Evolutionary conservation across 2,329 filamentous ascomycete species (phyloP), one percentile per base, ranked within the genome.

Genomic region (Orbilia oligospora): DNA sequence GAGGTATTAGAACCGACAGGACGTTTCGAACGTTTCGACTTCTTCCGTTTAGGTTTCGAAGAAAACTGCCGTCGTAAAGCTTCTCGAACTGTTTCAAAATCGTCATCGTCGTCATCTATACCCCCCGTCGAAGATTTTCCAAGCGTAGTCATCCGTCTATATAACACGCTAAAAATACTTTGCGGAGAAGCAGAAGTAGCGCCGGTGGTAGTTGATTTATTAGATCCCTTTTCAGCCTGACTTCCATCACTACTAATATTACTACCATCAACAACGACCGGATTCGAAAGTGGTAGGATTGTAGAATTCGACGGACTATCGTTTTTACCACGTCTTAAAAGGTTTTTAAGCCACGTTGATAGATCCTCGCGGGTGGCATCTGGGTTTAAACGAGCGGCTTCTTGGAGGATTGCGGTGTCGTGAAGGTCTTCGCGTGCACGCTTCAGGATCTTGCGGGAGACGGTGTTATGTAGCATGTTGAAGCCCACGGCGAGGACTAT

Each of bases 401-500:
- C 73, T 56, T 77, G 58, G 51, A 77, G 67, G 49, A 77, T 69
- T 9, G 73, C 73, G 44, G 76, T 67, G 30, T 72, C 76, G 48
- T 79, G 70, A 22, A 79, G 63, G 61, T 79, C 70, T 38, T 73
- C 68, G 20, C 76, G 46, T 1, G 76, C 76, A 10, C 69, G 44
- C 41, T 73, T 72, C n/a, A 79, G 76, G 68, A 73, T 73, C 33
- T 79, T 79, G 56, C 70, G 68, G 41, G 76, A 79, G 46, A 79
- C 69, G 41, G 85, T 81, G 68, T 85, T 84, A 79, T 88, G 86
- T 9, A 88, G 83, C 2, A 86, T 85, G 80, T 88, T 88, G 82
- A 87, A 88, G n/a, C 87, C 87, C 8, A 88, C 81, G 71, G 86
- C 87, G 6, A 88, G 84, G 41, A 84, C 85, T 86, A 61, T 3